Evolutionary conservation across 169 alveolate genomes (phyloP), one percentile per base, ranked within the genome.

Genomic region (Cryptosporidium sp.): DNA sequence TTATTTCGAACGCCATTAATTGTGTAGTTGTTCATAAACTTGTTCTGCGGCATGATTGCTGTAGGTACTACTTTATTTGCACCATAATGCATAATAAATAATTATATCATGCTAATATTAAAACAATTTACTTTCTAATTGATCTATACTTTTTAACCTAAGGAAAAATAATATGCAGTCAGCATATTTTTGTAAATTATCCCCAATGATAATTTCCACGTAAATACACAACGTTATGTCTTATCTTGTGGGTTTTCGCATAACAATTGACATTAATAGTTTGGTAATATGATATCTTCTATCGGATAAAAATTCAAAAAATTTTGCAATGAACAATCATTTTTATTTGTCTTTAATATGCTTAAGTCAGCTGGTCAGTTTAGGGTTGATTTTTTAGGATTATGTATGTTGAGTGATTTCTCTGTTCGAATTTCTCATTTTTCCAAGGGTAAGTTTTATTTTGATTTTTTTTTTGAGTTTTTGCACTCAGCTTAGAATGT

Each of bases 141-240:
- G 6, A 51, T 52, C 1, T 45, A 44, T 2, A 51, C 14, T 21
- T 29, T 51, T 48, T 7, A 51, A 51, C 45, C 31, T 6, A 23
- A 14, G n/a, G 16, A 12, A 31, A 21, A 65, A 31, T 65, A 56
- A 56, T 56, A 16, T 8, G 48, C 10, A 7, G 48, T 42, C 12
- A 65, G 18, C 72, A 65, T 35, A 33, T 31, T 65, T n/a, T n/a
- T 65, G 18, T 48, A 33, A 62, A 33, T 65, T 65, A 65, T 31
- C 72, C 29, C 72, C 52, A 6, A 65, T 65, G 26, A 16, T 65
- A 65, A 33, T 65, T 73, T 73, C 86, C 86, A 73, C 86, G 86
- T 73, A 10, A 73, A 56, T 73, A 73, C 86, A 73, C 51, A 29
- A 73, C 86, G 86, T 73, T 73, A 73, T 73, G 86, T 73, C 86